These are phyloP conservation scores for Gleditsia sinensis DNA, from an alignment of 306 rosid genomes.

Conservation along the genomic window DNA sequence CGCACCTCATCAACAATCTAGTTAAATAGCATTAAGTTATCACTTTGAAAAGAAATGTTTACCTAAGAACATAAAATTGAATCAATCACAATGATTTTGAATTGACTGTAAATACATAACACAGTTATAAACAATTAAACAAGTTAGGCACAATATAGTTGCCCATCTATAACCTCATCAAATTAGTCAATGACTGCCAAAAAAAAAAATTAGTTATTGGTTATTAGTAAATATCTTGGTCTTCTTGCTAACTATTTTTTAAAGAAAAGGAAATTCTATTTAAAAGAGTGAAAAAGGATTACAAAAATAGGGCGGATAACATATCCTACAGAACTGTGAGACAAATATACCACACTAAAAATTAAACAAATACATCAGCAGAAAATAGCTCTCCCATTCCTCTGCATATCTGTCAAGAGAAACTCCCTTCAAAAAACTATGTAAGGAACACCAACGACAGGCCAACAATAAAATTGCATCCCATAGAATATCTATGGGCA, in stretches of 20 bases:
- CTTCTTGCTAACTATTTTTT: neutral
- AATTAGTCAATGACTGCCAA: conserved; percentile 17
- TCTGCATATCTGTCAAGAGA: conserved; percentile 23
- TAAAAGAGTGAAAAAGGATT: neutral
- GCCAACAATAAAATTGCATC: neutral
- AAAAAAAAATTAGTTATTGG: neutral
- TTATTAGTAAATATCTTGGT: neutral
- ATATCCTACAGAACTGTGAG: conserved; percentile 8
- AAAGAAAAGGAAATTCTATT: conserved; percentile 5
- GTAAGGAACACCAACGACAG: conserved; percentile 7
- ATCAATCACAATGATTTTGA: conserved; percentile 16
- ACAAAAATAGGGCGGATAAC: neutral
- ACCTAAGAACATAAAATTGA: conserved; percentile 24
- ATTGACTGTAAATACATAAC: conserved; percentile 5
- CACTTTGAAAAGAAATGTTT: conserved; percentile 22
- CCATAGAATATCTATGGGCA: neutral
- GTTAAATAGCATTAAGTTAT: conserved; percentile 34
- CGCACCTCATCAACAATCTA: conserved; percentile 85
- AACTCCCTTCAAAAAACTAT: conserved; percentile 12
- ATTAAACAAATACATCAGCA: conserved; percentile 1
- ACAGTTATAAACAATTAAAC: neutral
- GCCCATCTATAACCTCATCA: conserved; percentile 3
- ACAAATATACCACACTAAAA: neutral
- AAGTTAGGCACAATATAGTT: conserved; percentile 8
- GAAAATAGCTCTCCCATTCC: conserved; percentile 16